These are phyloP conservation scores for Plasmodium chabaudi DNA, from an alignment of 169 alveolate species.

Conservation along the genomic window DNA sequence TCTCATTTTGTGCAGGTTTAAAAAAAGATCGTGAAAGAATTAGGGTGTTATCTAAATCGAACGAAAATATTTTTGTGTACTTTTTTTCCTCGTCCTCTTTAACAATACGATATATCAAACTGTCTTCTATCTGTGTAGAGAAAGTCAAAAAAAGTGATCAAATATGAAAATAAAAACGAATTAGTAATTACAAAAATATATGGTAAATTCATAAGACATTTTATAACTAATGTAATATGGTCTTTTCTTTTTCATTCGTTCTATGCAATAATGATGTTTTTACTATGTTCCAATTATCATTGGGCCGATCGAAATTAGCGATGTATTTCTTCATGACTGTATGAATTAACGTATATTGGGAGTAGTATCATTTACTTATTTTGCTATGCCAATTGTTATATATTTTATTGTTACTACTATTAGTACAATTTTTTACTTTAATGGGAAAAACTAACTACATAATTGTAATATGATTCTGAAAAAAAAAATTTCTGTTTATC, in stretches of 20 bases:
- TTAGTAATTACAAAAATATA: background rate
- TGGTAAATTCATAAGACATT: background rate
- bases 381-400: too few species aligned
- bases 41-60: slow-evolving; percentile 67
- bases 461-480: too few species aligned
- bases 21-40: slow-evolving; percentile 53
- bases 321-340: slow-evolving; percentile 28
- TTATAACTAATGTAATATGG: background rate
- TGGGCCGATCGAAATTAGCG: slow-evolving; percentile 41
- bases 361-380: too few species aligned
- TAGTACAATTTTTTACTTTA: too few species aligned
- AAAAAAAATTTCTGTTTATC: too few species aligned
- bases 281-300: slow-evolving; percentile 65
- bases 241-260: background rate
- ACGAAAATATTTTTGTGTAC: slow-evolving; percentile 40
- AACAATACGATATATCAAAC: slow-evolving; percentile 61
- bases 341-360: slow-evolving; percentile 1
- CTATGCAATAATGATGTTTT: background rate
- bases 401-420: too few species aligned
- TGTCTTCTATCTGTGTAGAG: slow-evolving; percentile 46
- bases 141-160: background rate
- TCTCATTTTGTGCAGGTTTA: slow-evolving; percentile 69
- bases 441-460: too few species aligned
- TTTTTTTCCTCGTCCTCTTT: slow-evolving; percentile 37
- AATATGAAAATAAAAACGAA: background rate